Evolutionary conservation across 1,284 basidiomycete genomes (phyloP), one percentile per base, ranked within the genome.

Genomic region (Sanghuangporus baumii): DNA sequence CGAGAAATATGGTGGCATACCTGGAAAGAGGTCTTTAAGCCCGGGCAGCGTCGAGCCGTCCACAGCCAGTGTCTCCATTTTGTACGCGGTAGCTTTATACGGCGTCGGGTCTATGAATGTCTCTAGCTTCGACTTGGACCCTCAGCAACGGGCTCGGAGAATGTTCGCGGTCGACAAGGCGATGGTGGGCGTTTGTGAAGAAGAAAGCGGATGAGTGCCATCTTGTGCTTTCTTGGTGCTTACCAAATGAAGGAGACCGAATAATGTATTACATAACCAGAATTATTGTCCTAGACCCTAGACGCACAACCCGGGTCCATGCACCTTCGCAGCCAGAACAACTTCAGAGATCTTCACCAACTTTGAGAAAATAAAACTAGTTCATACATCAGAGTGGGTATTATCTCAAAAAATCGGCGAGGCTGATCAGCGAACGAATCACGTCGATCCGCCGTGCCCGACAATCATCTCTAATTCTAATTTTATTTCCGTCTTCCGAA

Each of bases 21-120:
- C 62, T 37, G 62, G 62, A 57, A 64, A 64, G 36, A 64, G 50
- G 26, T 64, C 62, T 38, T 64, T 64, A 14, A 64, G 40, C 6
- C 37, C 57, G 20, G 62, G 62, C 11, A 64, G 55, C 1, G 59
- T 56, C 31, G 58, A 59, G 36, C 31, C 50, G 18, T 59, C 58
- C 31, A 59, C 37, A 9, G 58, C 26, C 8, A 59, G 23, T 9
- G 58, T 41, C 38, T 58, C 57, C 57, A 58, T 58, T 52, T 31
- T 34, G 6, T 34, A 23, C 9, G 6, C 34, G 16, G 16, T 6
- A 1, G 2, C 12, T 48, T 50, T 50, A n/a, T 23, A 23, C 26
- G 9, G 16, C 31, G 11, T 31, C 50, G 20, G 31, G n/a, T 26
- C 11, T 7, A 31, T 23, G 9, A n/a, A 34, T 23, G 26, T 52